phyloP scores from a whole-genome alignment of 169 alveolate genomes.

The Plasmodium relictum region DNA sequence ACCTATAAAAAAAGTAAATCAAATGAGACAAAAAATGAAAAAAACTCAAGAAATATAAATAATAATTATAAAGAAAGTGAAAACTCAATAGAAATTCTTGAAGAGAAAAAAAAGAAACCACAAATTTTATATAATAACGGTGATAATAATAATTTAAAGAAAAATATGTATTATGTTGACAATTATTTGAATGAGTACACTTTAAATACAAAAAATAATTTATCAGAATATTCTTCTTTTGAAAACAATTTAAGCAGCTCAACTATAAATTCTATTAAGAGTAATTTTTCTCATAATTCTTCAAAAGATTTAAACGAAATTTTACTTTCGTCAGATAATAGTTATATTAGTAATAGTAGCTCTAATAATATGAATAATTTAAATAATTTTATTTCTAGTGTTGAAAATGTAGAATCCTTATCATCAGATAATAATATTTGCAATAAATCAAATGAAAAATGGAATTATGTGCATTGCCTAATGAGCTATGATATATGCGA shows the following conservation, averaged over 20 bases:
- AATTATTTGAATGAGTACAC: conserved; percentile 45
- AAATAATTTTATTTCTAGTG: background rate
- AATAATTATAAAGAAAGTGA: background rate
- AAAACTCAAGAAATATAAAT: background rate
- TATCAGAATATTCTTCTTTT: conserved; percentile 29
- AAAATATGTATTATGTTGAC: conserved; percentile 20
- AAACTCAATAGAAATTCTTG: background rate
- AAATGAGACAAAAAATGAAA: background rate
- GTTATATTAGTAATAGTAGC: conserved; percentile 29
- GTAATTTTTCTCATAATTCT: conserved; percentile 28
- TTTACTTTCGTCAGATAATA: conserved; percentile 9
- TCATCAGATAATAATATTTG: conserved; percentile 54
- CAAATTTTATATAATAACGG: background rate
- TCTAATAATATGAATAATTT: conserved; percentile 20
- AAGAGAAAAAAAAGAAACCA: background rate
- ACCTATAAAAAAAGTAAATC: background rate
- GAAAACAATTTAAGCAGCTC: conserved; percentile 58
- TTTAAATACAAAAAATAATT: conserved; percentile 8
- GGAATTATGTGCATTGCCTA: conserved; percentile 59
- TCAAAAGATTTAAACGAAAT: conserved; percentile 7
- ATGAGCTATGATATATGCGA: conserved; percentile 21
- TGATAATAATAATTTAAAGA: conserved; percentile 3
- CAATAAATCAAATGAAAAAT: conserved; percentile 22
- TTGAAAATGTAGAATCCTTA: conserved; percentile 10
- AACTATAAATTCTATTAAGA: conserved; percentile 32